These are phyloP conservation scores for Neoarthrinium moseri DNA, from an alignment of 2,329 filamentous ascomycete genomes.

Conservation along the genomic window DNA sequence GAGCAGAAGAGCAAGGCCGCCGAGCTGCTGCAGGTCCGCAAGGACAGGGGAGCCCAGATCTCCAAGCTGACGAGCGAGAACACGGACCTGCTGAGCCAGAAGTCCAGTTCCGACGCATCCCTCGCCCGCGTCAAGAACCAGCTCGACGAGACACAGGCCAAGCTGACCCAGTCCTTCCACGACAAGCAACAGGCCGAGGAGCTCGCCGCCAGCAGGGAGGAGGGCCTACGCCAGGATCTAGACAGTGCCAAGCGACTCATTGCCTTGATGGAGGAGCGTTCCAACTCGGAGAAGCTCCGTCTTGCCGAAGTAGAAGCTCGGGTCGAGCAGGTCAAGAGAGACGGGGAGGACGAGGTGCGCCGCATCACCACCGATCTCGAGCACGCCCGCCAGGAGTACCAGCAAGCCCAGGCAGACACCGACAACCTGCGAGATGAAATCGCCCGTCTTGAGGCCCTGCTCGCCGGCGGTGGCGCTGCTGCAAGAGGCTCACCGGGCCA, in stretches of 20 bases:
- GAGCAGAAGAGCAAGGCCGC: constrained; percentile 88
- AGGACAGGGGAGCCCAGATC: constrained; percentile 90
- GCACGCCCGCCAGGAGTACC: constrained; percentile 46
- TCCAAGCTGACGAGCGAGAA: constrained; percentile 84
- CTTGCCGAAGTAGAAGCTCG: constrained; percentile 67
- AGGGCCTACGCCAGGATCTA: constrained; percentile 83
- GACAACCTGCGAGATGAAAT: constrained; percentile 53
- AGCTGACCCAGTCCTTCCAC: constrained; percentile 78
- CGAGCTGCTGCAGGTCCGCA: constrained; percentile 86
- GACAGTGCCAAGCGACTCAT: constrained; percentile 79
- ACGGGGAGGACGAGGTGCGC: constrained; percentile 60
- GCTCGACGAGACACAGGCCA: constrained; percentile 79
- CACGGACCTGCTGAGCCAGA: constrained; percentile 81
- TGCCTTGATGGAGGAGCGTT: constrained; percentile 76
- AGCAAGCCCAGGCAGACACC: constrained; percentile 46
- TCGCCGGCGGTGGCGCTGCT: constrained; percentile 37
- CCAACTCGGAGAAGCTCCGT: constrained; percentile 68
- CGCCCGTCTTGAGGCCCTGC: constrained; percentile 49
- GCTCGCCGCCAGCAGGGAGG: constrained; percentile 75
- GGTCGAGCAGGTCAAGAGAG: constrained; percentile 63
- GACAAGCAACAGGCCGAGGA: constrained; percentile 86
- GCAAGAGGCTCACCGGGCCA: constrained; percentile 30
- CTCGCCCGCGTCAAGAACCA: constrained; percentile 79
- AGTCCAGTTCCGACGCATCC: constrained; percentile 72
- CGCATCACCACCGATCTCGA: constrained; percentile 57